Base-by-base conservation (phyloP, 768 basidiomycete genomes). In the Lactarius pseudohatsudake region DNA sequence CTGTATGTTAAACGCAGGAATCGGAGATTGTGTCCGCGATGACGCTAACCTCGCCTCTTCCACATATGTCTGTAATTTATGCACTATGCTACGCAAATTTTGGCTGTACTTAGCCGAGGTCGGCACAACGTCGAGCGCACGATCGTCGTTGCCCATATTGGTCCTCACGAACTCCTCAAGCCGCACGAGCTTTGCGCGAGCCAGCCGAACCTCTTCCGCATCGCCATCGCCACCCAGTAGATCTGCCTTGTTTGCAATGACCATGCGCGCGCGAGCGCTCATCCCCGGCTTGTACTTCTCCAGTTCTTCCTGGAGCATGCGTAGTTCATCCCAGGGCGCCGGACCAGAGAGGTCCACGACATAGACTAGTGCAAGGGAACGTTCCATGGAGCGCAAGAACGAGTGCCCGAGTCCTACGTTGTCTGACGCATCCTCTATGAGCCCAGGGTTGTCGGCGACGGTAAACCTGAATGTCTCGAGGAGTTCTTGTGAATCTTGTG, bases 241-340 rank as follows among this genome's bases (percentile, higher is more conserved):
- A 77, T 99, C 97, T 0, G 94, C 97, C 76, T 99, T 99, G 81
- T 98, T 99, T 32, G 93, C 91, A 20, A 98, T 80, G 47, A 99
- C 91, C 74, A 97, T 81, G 30, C 88, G 82, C 26, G 87, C 90
- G 73, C 90, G 86, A 22, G 76, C 72, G 73, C 89, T 90, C 83
- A 98, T 86, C 16, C 90, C 93, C 2, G 83, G 80, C 73, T 91
- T 86, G 75, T 91, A 90, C 72, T 84, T 85, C 72, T 95, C 92
- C 34, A 98, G 78, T 77, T 98, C 96, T n/a, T 87, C 84, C 26
- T 83, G 80, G 15, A 98, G 79, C 13, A 89, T 81, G 4, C 77
- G 72, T 30, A 98, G 80, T 61, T 94, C 94, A 16, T 89, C 85
- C 84, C 88, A 90, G 0, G 96, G 94, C 26, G 82, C 82, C 1